Conservation (phyloP, 2,329 filamentous ascomycete species). For the Lachnellula occidentalis region DNA sequence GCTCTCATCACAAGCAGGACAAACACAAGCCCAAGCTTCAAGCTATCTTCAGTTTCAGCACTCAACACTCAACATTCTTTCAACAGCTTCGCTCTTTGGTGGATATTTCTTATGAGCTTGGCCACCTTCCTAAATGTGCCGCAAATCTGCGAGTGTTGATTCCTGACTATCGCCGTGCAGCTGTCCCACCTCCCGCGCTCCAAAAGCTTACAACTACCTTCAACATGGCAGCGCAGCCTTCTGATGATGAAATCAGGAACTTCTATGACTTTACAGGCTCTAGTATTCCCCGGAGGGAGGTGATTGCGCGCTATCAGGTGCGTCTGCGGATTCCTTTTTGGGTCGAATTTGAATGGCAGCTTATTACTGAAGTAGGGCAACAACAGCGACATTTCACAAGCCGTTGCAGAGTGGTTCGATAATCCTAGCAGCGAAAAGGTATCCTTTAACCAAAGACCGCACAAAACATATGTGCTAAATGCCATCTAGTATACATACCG, state of each 20-base stretch:
- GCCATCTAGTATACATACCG: conserved; percentile 35
- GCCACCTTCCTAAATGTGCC: not conserved
- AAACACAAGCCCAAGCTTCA: not conserved
- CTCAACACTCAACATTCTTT: not conserved
- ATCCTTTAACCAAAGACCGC: not conserved
- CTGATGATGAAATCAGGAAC: conserved; percentile 19
- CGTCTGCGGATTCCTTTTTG: conserved; percentile 6
- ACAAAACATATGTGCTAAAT: not conserved
- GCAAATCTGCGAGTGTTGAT: not conserved
- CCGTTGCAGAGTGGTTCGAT: conserved; percentile 46
- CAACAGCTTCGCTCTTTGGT: not conserved
- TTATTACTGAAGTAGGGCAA: conserved; percentile 35
- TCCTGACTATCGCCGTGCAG: too few species aligned
- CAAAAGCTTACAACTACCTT: conserved; percentile 4
- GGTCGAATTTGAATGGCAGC: conserved; percentile 1
- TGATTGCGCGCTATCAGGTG: conserved; percentile 24
- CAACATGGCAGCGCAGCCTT: conserved; percentile 23
- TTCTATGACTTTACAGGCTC: conserved; percentile 13
- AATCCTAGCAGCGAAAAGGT: conserved; percentile 33
- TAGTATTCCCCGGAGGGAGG: conserved; percentile 17
- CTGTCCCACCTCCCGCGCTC: not conserved
- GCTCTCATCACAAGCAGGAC: not conserved
- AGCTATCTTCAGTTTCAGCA: not conserved
- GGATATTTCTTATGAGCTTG: not conserved
- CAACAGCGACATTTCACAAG: conserved; percentile 42